Evolutionary conservation across 2,329 filamentous ascomycete species (phyloP), one percentile per base, ranked within the genome.

Genomic region (Mariannaea elegans): DNA sequence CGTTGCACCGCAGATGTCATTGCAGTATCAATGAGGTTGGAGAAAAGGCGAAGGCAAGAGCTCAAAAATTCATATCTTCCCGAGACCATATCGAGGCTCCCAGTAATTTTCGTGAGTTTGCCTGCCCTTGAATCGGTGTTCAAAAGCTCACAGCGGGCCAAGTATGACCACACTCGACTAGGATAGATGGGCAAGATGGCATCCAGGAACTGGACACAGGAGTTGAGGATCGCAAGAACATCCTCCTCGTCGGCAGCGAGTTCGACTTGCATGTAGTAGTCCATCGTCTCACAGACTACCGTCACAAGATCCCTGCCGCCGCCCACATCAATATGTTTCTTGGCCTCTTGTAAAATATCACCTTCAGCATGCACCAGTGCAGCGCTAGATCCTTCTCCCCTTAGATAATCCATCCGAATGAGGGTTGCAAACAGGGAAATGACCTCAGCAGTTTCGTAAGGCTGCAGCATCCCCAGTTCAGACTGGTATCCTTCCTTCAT

Each of bases 81-180:
- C 4, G 85, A 84, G 2, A 91, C 87, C 56, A 97, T 84, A 71
- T 99, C 95, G 3, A 93, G 86, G 21, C 87, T 89, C n/a, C 91
- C 91, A 3, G 96, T 86, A 50, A 98, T 88, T 48, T 87, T 87
- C 36, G 89, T 87, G 61, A 99, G 83, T 61, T 90, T 89, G 10
- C 93, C 92, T 13, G 89, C 89, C 63, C 89, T 89, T 9, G 91
- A 89, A 65, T 93, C 89, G 6, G 88, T 86, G 66, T 91, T 90
- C 44, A 99, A 82, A 16, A 99, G 80, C 63, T 89, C 87, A 73
- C 92, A 96, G 57, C 92, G 88, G 3, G 90, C 87, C 69, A 99
- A 84, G 73, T 94, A 92, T 3, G 94, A 93, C 94, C 95, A 98
- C 6, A 97, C 88, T 60, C 94, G 85, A 56, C 90, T 91, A 1